Percentiles rank a stretch among this genome's conserved stretches.
phyloP scores from a whole-genome alignment of 2,329 filamentous ascomycete species.

The Nemania sp. region DNA sequence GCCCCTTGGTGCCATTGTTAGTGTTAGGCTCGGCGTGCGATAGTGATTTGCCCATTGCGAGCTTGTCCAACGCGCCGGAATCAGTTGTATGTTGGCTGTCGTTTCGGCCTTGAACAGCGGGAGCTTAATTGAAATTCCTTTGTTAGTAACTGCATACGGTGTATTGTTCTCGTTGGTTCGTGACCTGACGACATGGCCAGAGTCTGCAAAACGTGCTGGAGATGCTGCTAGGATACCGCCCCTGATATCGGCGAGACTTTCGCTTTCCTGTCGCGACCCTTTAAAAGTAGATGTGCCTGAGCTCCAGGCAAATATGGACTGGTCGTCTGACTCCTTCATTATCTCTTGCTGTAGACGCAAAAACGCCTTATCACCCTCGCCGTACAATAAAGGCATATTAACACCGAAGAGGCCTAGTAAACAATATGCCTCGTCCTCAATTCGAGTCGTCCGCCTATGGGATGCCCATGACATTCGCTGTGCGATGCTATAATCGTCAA shows the following conservation, averaged over 20 bases:
- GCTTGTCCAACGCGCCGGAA: too few species aligned
- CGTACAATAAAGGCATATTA: slow-evolving; percentile 27
- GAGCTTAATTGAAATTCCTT: slow-evolving; percentile 18
- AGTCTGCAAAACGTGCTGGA: slow-evolving; percentile 6
- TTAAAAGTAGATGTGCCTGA: background rate
- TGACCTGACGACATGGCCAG: slow-evolving; percentile 8
- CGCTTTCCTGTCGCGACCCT: too few species aligned
- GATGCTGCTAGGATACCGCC: slow-evolving; percentile 15
- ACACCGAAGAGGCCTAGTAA: slow-evolving; percentile 27
- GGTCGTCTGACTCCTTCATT: slow-evolving; percentile 24
- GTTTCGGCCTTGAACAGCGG: slow-evolving; percentile 2
- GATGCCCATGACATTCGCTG: slow-evolving; percentile 31
- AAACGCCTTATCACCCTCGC: slow-evolving; percentile 11
- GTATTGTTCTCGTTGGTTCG: background rate
- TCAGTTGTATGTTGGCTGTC: background rate
- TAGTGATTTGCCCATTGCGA: background rate
- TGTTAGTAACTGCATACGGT: slow-evolving; percentile 20
- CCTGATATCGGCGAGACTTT: background rate
- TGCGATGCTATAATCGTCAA: slow-evolving; percentile 29
- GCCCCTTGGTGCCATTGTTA: background rate
- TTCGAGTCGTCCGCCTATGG: slow-evolving; percentile 15
- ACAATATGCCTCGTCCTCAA: slow-evolving; percentile 29
- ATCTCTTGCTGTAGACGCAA: slow-evolving; percentile 24
- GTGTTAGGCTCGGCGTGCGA: background rate
- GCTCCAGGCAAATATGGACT: slow-evolving; percentile 23